These are phyloP conservation scores for Penicillium lividum DNA, from an alignment of 495 filamentous ascomycete species.

Conservation along the genomic window DNA sequence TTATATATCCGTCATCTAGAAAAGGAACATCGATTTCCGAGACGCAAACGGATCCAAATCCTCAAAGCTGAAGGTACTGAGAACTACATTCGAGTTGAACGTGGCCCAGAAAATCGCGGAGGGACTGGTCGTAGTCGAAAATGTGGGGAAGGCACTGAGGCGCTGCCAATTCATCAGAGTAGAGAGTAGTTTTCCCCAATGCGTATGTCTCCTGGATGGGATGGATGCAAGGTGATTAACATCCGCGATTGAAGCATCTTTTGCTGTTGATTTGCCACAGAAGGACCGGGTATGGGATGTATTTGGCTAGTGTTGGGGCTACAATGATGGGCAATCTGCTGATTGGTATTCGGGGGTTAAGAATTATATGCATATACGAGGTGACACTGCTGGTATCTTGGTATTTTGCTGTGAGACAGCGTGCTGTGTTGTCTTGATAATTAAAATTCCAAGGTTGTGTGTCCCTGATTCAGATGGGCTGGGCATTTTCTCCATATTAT, in stretches of 20 bases:
- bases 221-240: neutral
- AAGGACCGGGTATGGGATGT: too few species aligned
- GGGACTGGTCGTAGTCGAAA: neutral
- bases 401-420: slow-evolving; percentile 1
- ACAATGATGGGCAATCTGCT: neutral
- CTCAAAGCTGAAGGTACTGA: neutral
- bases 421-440: neutral
- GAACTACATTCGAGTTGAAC: neutral
- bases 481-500: slow-evolving; percentile 2
- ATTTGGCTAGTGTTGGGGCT: neutral
- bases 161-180: slow-evolving; percentile 1
- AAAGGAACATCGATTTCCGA: too few species aligned
- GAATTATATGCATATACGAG: neutral
- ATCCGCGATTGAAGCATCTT: too few species aligned
- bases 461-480: neutral
- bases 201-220: neutral
- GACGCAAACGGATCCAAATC: neutral
- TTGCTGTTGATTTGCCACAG: too few species aligned
- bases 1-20: too few species aligned
- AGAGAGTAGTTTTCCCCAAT: neutral
- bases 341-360: neutral
- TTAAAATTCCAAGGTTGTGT: neutral
- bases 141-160: neutral
- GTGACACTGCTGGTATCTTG: slow-evolving; percentile 1
- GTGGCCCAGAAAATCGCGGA: slow-evolving; percentile 3